Evolutionary conservation across 805 yeast species (phyloP).

Genomic region (Yueomyces sinensis): DNA sequence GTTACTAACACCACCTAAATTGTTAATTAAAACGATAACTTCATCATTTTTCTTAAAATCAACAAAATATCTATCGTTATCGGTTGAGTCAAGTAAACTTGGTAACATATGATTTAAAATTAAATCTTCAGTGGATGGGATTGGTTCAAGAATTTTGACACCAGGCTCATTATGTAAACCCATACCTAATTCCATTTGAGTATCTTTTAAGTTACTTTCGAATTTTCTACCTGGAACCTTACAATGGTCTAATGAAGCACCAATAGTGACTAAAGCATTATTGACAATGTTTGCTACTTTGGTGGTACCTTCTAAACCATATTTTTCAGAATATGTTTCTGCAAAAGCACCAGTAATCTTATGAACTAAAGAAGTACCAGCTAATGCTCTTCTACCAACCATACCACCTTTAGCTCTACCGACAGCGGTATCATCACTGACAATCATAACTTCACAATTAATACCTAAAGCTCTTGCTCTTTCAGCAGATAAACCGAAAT

Average conservation of each 20-base stretch:
- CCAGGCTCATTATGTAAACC: constrained; percentile 97
- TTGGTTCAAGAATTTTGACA: constrained; percentile 34
- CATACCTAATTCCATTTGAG: constrained; percentile 82
- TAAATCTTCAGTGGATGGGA: constrained; percentile 58
- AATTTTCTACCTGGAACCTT: constrained; percentile 73
- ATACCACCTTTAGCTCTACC: constrained; percentile 80
- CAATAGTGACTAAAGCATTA: constrained; percentile 66
- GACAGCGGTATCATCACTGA: constrained; percentile 89
- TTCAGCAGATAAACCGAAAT: constrained; percentile 86
- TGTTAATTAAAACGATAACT: constrained; percentile 61
- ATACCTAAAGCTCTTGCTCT: constrained; percentile 70
- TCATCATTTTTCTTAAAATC: constrained; percentile 52
- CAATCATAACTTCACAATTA: constrained; percentile 58
- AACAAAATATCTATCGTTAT: constrained; percentile 72
- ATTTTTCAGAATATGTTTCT: constrained; percentile 27
- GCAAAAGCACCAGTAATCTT: constrained; percentile 71
- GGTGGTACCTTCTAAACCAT: constrained; percentile 40
- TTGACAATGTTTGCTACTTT: constrained; percentile 48
- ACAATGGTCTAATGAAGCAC: constrained; percentile 81
- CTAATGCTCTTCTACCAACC: constrained; percentile 90
- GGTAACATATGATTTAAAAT: constrained; percentile 43
- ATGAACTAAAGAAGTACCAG: constrained; percentile 83
- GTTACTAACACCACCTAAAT: constrained; percentile 80
- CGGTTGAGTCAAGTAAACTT: constrained; percentile 46
- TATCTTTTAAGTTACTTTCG: constrained; percentile 36